Conservation (phyloP, 257 asterid genomes). For the Solanum rostratum region DNA sequence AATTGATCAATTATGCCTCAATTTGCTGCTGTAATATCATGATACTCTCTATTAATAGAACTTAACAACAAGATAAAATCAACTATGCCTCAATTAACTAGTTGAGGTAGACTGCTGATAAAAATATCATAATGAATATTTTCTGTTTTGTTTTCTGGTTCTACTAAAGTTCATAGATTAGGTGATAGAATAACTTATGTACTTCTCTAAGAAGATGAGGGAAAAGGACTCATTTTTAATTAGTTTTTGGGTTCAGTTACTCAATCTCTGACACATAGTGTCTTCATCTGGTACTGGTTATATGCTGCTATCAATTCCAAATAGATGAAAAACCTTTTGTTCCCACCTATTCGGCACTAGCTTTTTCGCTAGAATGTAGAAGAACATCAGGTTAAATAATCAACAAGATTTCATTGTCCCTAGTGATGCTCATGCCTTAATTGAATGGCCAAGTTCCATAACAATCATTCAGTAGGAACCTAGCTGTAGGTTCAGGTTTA, state of each 20-base stretch:
- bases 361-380: constrained; percentile 33
- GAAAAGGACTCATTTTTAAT: too few relatives aligned
- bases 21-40: background rate
- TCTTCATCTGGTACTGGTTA: constrained; percentile 68
- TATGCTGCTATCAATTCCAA: constrained; percentile 78
- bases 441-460: background rate
- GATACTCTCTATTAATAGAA: too few relatives aligned
- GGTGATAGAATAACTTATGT: background rate
- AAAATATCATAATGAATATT: background rate
- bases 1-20: background rate
- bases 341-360: constrained; percentile 70
- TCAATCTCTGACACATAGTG: background rate
- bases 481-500: background rate
- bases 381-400: background rate
- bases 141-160: background rate
- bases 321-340: constrained; percentile 86
- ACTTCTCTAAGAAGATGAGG: background rate
- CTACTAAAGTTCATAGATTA: background rate
- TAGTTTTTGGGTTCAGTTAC: background rate
- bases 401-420: background rate
- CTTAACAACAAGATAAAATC: background rate
- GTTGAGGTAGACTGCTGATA: background rate
- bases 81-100: background rate
- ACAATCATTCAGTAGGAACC: background rate
- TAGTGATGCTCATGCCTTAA: background rate